Evolutionary conservation across 176 grass and related monocot genomes (phyloP).

Genomic region (Carex scoparia): DNA sequence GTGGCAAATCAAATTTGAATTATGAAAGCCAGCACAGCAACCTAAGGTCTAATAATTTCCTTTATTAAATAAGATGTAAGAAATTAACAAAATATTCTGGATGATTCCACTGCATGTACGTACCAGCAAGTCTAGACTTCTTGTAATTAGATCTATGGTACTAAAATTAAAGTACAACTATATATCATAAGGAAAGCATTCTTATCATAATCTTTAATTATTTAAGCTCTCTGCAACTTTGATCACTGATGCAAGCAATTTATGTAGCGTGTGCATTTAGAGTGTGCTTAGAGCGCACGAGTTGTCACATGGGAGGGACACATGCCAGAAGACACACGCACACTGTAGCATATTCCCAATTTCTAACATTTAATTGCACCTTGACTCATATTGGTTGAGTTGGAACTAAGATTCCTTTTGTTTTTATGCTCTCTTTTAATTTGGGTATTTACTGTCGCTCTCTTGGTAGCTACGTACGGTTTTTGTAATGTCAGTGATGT

Average conservation of each 20-base stretch:
- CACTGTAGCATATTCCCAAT: conserved; percentile 25
- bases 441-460: conserved; percentile 29
- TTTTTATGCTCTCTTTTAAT: conserved; percentile 46
- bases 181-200: neutral
- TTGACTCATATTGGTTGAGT: conserved; percentile 55
- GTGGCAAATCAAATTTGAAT: neutral
- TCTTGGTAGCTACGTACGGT: neutral
- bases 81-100: conserved; percentile 2
- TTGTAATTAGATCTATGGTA: neutral
- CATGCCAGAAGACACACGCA: conserved; percentile 26
- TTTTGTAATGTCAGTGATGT: conserved; percentile 13
- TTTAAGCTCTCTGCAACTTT: neutral
- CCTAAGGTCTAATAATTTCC: neutral
- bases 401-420: conserved; percentile 47
- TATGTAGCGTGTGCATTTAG: neutral
- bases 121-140: neutral
- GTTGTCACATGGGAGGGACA: conserved; percentile 42
- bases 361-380: conserved; percentile 24
- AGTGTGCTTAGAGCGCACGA: conserved; percentile 22
- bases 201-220: neutral
- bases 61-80: neutral
- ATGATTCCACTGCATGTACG: neutral
- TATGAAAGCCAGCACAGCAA: neutral
- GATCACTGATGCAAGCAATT: neutral
- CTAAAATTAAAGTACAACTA: neutral